Evolutionary conservation across 257 asterid species (phyloP).

Genomic region (Solanum arcanum): DNA sequence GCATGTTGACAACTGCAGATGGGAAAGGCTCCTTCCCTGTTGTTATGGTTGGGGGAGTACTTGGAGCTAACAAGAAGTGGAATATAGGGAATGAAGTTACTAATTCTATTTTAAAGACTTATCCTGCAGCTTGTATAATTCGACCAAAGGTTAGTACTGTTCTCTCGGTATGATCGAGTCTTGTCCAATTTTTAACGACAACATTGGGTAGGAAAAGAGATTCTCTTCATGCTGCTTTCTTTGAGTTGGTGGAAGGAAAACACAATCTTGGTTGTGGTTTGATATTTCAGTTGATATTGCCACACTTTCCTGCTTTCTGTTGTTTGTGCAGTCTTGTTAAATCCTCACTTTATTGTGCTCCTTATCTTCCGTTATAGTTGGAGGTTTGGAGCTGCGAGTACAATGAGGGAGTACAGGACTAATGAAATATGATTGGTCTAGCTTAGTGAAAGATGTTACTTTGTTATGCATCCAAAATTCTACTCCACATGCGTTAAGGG

Average conservation of each 20-base stretch:
- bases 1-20: constrained; percentile 37
- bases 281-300: neutral
- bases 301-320: neutral
- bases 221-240: neutral
- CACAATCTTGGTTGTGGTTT: neutral
- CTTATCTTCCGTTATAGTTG: neutral
- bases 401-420: neutral
- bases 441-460: neutral
- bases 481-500: neutral
- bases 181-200: neutral
- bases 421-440: neutral
- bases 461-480: neutral
- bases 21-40: constrained; percentile 67
- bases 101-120: constrained; percentile 49
- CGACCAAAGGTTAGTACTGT: constrained; percentile 62
- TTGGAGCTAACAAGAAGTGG: constrained; percentile 76
- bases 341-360: neutral
- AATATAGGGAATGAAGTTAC: constrained; percentile 74
- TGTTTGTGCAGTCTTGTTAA: neutral
- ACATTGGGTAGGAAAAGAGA: neutral
- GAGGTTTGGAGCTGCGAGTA: neutral
- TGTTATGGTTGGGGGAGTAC: constrained; percentile 94
- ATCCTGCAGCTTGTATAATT: constrained; percentile 60
- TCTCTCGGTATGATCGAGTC: neutral
- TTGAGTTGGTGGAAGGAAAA: neutral